Evolutionary conservation across 2,329 filamentous ascomycete species (phyloP).

Genomic region (Falciphora oryzae): DNA sequence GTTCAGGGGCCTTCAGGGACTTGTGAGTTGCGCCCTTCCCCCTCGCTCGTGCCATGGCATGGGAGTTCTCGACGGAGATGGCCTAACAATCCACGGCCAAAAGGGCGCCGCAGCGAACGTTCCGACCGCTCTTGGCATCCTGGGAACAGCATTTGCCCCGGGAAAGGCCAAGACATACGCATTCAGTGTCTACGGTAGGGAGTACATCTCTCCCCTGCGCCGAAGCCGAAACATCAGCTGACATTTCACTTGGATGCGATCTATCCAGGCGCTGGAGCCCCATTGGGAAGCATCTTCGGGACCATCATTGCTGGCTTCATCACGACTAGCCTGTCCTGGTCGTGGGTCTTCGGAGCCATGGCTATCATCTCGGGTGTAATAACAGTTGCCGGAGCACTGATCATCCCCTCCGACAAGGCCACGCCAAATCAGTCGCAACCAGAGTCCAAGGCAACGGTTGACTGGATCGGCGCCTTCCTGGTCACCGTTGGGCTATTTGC

Average conservation of each 20-base stretch:
- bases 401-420: constrained; percentile 42
- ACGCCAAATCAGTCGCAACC: not conserved
- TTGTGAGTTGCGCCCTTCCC: constrained; percentile 30
- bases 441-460: constrained; percentile 31
- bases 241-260: not conserved
- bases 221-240: not conserved
- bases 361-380: constrained; percentile 54
- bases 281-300: constrained; percentile 58
- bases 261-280: constrained; percentile 51
- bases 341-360: constrained; percentile 61
- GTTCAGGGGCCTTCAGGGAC: constrained; percentile 59
- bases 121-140: constrained; percentile 64
- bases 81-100: not conserved
- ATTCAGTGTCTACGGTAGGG: constrained; percentile 54
- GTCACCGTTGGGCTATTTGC: constrained; percentile 57
- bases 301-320: constrained; percentile 61
- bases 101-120: constrained; percentile 63
- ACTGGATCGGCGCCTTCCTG: constrained; percentile 61
- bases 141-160: constrained; percentile 61
- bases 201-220: not conserved
- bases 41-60: not conserved
- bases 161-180: constrained; percentile 67
- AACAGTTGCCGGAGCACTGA: constrained; percentile 49
- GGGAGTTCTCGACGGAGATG: not conserved
- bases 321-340: constrained; percentile 56